Percentiles rank a stretch among this genome's conserved stretches.
These are phyloP conservation scores for Dimargaris verticillata DNA, from an alignment of 192 early-diverging fungal species.

Conservation along the genomic window DNA sequence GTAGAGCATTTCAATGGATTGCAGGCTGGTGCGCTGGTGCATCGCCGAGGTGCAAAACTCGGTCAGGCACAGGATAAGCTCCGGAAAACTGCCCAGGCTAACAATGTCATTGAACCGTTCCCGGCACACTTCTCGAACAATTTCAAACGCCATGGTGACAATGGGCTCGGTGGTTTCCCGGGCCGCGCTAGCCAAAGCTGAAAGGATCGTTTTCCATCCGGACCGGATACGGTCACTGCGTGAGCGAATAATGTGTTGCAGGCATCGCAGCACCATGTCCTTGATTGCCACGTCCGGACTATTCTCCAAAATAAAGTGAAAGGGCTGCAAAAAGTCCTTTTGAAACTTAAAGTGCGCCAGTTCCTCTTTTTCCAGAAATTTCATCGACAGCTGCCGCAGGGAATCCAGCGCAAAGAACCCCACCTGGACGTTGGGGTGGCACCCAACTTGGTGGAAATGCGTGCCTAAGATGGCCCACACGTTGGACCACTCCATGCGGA, in stretches of 20 bases:
- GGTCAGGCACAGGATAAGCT: slow-evolving; percentile 32
- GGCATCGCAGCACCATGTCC: slow-evolving; percentile 63
- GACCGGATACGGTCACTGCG: slow-evolving; percentile 59
- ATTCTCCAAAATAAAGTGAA: slow-evolving; percentile 62
- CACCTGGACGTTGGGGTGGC: slow-evolving; percentile 65
- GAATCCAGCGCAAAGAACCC: slow-evolving; percentile 83
- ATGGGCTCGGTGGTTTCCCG: slow-evolving; percentile 50
- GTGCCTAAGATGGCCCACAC: slow-evolving; percentile 71
- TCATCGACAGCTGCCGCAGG: slow-evolving; percentile 78
- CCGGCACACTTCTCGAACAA: slow-evolving; percentile 38
- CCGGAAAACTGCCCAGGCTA: slow-evolving; percentile 35
- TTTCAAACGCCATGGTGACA: slow-evolving; percentile 57
- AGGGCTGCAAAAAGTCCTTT: slow-evolving; percentile 84
- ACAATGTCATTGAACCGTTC: slow-evolving; percentile 53
- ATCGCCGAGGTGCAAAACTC: slow-evolving; percentile 34
- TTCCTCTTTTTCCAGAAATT: slow-evolving; percentile 91
- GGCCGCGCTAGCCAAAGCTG: slow-evolving; percentile 43
- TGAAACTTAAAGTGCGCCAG: slow-evolving; percentile 85
- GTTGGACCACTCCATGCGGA: slow-evolving; percentile 87
- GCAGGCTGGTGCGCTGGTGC: slow-evolving; percentile 25
- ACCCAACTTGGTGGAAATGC: slow-evolving; percentile 77
- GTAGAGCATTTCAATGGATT: slow-evolving; percentile 21
- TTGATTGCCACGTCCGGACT: slow-evolving; percentile 55
- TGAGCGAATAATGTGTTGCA: slow-evolving; percentile 56
- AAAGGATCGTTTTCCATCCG: slow-evolving; percentile 60